Base-by-base conservation (phyloP, 2,329 filamentous ascomycete genomes). In the Stachybotrys chlorohalonatus region DNA sequence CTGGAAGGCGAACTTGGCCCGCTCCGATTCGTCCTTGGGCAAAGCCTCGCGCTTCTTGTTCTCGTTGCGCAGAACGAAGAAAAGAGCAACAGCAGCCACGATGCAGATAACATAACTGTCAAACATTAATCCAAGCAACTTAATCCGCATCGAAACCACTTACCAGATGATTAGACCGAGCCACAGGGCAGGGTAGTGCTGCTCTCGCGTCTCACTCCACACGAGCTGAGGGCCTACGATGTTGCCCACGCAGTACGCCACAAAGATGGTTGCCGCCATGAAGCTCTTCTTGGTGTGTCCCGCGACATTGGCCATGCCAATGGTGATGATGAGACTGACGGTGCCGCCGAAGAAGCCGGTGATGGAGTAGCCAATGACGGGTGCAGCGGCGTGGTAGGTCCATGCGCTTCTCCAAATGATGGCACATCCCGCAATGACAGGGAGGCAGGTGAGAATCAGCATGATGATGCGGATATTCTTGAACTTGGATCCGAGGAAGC, bases 231-330 rank as follows among this genome's bases (percentile, higher is more conserved):
- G 87, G 0, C 87, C 87, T 30, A 90, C 82, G 52, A 91, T 90
- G 61, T 90, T 90, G 1, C 87, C 78, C 3, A 90, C 83, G 54
- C 85, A 88, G 63, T 90, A 90, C 0, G 85, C 86, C 0, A 89
- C 85, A 58, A 90, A 91, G 1, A 89, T 85, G 0, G 84, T 83
- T 0, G 84, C 83, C 0, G 87, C 85, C 77, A 87, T 89, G 62
- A 87, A 84, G 58, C 83, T 87, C 74, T 90, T 90, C 72, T 91
- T 91, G 0, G 87, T 90, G 30, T 87, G 80, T 0, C 88, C 87
- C 0, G 87, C 86, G 0, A 90, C 85, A 59, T 91, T 91, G 11
- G 81, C 80, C 75, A 78, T 78, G 39, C 75, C 75, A 6, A 80
- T 58, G 0, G 75, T 75, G 58, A 81, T 77, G 53, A 75, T 73